Conservation (phyloP, 169 alveolate genomes). For the Hepatocystis sp. region DNA sequence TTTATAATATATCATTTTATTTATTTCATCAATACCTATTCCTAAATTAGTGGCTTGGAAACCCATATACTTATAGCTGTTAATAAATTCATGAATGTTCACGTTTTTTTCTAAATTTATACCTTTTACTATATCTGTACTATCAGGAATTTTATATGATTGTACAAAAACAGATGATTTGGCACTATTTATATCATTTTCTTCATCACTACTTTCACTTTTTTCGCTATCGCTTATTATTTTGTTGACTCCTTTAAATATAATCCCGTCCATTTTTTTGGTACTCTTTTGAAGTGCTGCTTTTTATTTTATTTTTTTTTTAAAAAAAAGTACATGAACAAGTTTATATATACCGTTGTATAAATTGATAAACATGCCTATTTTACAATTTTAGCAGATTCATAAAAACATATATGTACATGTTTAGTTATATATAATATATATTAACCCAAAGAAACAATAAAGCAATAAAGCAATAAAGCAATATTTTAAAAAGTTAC, state of each 20-base stretch:
- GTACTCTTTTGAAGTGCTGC: too few species aligned
- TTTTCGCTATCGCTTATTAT: slow-evolving; percentile 38
- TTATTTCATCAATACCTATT: slow-evolving; percentile 84
- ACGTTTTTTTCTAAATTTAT: slow-evolving; percentile 77
- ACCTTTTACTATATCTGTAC: slow-evolving; percentile 78
- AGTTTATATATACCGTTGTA: too few species aligned
- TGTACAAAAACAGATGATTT: slow-evolving; percentile 73
- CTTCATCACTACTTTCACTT: slow-evolving; percentile 21
- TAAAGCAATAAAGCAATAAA: too few species aligned
- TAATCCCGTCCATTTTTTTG: slow-evolving; percentile 12
- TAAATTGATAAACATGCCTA: too few species aligned
- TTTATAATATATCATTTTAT: slow-evolving; percentile 82
- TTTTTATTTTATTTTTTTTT: too few species aligned
- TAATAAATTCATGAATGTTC: slow-evolving; percentile 76
- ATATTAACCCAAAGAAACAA: too few species aligned
- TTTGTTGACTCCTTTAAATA: slow-evolving; percentile 48
- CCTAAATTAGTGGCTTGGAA: slow-evolving; percentile 87
- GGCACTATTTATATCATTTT: slow-evolving; percentile 23
- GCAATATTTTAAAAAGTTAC: too few species aligned
- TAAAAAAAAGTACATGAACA: too few species aligned
- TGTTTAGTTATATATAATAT: too few species aligned
- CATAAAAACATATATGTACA: too few species aligned
- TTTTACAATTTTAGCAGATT: too few species aligned
- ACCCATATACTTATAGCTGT: slow-evolving; percentile 80
- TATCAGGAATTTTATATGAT: slow-evolving; percentile 76